These are phyloP conservation scores for Ogataea pignaliae DNA, from an alignment of 805 yeast species.

Conservation along the genomic window DNA sequence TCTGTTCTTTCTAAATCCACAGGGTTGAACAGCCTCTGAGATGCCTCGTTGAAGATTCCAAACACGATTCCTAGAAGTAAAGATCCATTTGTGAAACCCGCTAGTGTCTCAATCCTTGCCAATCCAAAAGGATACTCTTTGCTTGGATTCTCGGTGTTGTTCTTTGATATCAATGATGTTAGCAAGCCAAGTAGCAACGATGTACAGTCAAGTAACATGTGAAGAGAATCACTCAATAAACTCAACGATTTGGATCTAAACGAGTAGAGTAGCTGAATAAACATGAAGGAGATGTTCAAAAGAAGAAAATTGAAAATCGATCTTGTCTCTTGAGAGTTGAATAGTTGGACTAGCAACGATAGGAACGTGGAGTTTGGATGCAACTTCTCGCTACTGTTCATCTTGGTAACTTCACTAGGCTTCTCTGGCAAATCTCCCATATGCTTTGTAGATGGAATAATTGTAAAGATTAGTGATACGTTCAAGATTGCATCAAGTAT, in stretches of 20 bases:
- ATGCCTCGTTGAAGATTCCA: slow-evolving; percentile 82
- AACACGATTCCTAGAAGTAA: slow-evolving; percentile 82
- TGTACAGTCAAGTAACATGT: slow-evolving; percentile 93
- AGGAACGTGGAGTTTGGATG: slow-evolving; percentile 14
- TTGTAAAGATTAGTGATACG: slow-evolving; percentile 7
- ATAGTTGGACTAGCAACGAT: slow-evolving; percentile 30
- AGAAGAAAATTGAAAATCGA: slow-evolving; percentile 85
- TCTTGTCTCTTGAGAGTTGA: slow-evolving; percentile 63
- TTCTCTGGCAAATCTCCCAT: not conserved
- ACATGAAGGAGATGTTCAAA: slow-evolving; percentile 88
- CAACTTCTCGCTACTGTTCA: slow-evolving; percentile 1
- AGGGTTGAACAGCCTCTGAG: slow-evolving; percentile 77
- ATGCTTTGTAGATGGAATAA: slow-evolving; percentile 9
- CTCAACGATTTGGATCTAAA: slow-evolving; percentile 91
- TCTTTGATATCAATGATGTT: slow-evolving; percentile 56
- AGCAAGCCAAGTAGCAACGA: slow-evolving; percentile 85
- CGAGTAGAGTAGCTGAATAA: slow-evolving; percentile 87
- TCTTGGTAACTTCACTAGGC: not conserved
- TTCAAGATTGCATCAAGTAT: slow-evolving; percentile 10
- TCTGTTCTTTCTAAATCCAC: slow-evolving; percentile 72
- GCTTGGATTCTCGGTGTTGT: slow-evolving; percentile 22
- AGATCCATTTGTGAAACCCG: slow-evolving; percentile 95
- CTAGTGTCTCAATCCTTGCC: slow-evolving; percentile 79
- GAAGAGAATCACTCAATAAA: slow-evolving; percentile 85
- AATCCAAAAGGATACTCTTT: slow-evolving; percentile 77